phyloP scores from a whole-genome alignment of 2,329 filamentous ascomycete genomes.

The Calcarisporium arbuscula region DNA sequence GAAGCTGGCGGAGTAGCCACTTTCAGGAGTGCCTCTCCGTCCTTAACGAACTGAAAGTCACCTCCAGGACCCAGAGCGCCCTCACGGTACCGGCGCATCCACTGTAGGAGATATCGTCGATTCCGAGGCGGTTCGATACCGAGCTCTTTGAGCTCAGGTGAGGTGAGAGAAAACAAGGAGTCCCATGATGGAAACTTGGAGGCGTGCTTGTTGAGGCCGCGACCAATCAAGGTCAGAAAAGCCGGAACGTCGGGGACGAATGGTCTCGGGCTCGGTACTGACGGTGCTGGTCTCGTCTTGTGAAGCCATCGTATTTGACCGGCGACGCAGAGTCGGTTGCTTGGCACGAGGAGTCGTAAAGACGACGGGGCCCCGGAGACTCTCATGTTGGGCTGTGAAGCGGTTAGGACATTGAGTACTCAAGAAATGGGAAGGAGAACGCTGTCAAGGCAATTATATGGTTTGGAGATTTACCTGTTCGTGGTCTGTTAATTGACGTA shows the following conservation, averaged over 20 bases:
- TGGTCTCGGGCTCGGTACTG: constrained; percentile 65
- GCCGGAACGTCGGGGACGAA: constrained; percentile 80
- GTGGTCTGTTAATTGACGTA: no score
- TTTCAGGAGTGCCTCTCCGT: constrained; percentile 46
- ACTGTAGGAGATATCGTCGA: constrained; percentile 77
- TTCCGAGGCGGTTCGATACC: constrained; percentile 81
- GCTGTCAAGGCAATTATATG: no score
- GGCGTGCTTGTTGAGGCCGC: constrained; percentile 73
- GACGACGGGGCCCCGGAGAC: constrained; percentile 24
- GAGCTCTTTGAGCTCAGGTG: constrained; percentile 70
- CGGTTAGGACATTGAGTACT: no score
- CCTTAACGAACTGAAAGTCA: constrained; percentile 65
- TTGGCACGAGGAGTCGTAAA: constrained; percentile 23
- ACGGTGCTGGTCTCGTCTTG: constrained; percentile 30
- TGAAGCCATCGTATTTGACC: constrained; percentile 38
- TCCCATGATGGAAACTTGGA: constrained; percentile 89
- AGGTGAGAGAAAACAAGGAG: constrained; percentile 75
- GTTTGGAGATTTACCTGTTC: no score
- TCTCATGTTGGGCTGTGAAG: constrained; percentile 29
- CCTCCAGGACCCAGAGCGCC: constrained; percentile 77
- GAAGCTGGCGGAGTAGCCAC: constrained; percentile 35
- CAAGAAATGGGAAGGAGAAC: no score
- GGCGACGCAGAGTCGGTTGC: constrained; percentile 22
- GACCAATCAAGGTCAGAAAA: constrained; percentile 87
- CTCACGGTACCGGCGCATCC: constrained; percentile 77